Evolutionary conservation across 1,139 yeast species (phyloP).

Genomic region (Saccharomycopsis crataegensis): DNA sequence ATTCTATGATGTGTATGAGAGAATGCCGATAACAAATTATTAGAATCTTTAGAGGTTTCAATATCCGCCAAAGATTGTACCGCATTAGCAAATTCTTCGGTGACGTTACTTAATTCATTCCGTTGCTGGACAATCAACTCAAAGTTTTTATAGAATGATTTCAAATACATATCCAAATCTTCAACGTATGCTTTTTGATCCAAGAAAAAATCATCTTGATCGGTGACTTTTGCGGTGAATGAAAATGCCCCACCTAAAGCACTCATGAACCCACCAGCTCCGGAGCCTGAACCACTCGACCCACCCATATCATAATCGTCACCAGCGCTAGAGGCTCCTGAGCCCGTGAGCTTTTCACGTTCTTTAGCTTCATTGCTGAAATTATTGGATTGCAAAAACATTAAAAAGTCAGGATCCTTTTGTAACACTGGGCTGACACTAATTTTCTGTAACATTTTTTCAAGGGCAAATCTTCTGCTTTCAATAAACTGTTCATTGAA

Average conservation of each 20-base stretch:
- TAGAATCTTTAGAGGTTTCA: slow-evolving; percentile 66
- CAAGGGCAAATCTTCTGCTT: slow-evolving; percentile 77
- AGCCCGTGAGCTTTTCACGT: slow-evolving; percentile 50
- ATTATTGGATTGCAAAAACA: slow-evolving; percentile 71
- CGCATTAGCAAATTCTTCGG: slow-evolving; percentile 55
- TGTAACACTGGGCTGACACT: slow-evolving; percentile 49
- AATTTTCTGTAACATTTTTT: slow-evolving; percentile 74
- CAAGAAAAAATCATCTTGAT: slow-evolving; percentile 71
- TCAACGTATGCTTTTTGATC: slow-evolving; percentile 67
- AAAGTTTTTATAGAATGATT: slow-evolving; percentile 59
- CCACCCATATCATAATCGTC: slow-evolving; percentile 25
- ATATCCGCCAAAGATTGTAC: slow-evolving; percentile 56
- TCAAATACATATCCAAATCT: slow-evolving; percentile 64
- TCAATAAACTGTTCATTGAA: slow-evolving; percentile 86
- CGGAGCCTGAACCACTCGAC: slow-evolving; percentile 21
- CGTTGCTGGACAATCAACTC: slow-evolving; percentile 74
- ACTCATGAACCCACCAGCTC: slow-evolving; percentile 53
- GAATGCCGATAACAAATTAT: slow-evolving; percentile 55
- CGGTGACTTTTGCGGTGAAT: slow-evolving; percentile 53
- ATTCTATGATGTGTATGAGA: slow-evolving; percentile 66
- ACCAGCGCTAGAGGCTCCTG: slow-evolving; percentile 41
- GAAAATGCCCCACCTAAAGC: slow-evolving; percentile 49
- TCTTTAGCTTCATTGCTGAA: slow-evolving; percentile 60
- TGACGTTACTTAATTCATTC: slow-evolving; percentile 57
- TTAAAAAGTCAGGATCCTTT: slow-evolving; percentile 65